Conservation (phyloP, 371 early-diverging fungal genomes). For the Phascolomyces articulosus region DNA sequence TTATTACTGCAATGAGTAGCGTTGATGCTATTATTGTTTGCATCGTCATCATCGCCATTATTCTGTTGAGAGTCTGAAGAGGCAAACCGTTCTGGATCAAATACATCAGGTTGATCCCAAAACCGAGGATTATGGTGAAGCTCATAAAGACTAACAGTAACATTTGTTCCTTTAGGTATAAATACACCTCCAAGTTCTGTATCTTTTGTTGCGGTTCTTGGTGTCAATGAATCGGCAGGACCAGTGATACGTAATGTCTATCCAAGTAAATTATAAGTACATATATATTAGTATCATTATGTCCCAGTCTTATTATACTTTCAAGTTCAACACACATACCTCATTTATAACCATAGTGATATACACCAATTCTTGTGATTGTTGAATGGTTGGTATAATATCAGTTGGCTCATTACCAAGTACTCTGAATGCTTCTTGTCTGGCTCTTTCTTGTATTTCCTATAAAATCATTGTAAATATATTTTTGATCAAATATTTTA, state of each 20-base stretch:
- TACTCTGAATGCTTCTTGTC: conserved; percentile 46
- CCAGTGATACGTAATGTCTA: conserved; percentile 1
- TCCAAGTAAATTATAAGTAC: no score
- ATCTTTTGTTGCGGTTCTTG: conserved; percentile 13
- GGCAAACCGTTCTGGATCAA: conserved; percentile 22
- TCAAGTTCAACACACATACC: not conserved
- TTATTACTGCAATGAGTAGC: conserved; percentile 8
- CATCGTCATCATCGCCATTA: conserved; percentile 6
- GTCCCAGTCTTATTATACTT: not conserved
- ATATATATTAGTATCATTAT: not conserved
- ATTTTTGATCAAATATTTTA: no score
- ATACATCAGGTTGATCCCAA: conserved; percentile 23
- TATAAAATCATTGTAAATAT: no score
- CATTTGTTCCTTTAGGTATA: conserved; percentile 17
- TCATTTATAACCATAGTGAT: conserved; percentile 42
- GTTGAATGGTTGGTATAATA: conserved; percentile 40
- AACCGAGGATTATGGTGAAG: conserved; percentile 22
- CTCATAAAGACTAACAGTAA: conserved; percentile 30
- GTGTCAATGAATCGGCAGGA: conserved; percentile 5
- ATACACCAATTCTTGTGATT: conserved; percentile 45
- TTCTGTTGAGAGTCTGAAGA: not conserved
- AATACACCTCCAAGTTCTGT: conserved; percentile 13
- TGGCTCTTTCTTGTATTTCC: conserved; percentile 45
- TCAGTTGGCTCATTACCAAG: conserved; percentile 44
- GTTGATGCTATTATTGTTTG: conserved; percentile 10